Evolutionary conservation across 768 basidiomycete genomes (phyloP).

Genomic region (Zangia roseola): DNA sequence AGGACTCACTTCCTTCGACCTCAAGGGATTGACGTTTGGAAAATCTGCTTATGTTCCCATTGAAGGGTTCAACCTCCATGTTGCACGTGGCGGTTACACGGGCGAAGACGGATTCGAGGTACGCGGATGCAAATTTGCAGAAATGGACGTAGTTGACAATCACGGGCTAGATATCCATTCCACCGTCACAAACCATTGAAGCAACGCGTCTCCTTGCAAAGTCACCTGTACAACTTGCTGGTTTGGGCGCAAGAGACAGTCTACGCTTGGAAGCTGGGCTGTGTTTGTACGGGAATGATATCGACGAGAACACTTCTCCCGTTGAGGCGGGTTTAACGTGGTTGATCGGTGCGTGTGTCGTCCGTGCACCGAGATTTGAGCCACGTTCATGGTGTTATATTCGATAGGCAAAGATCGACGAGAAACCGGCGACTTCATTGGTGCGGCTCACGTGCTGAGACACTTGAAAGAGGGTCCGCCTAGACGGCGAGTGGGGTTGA

Average conservation of each 20-base stretch:
- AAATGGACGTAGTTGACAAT: conserved; percentile 10
- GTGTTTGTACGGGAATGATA: conserved; percentile 94
- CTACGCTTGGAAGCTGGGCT: conserved; percentile 95
- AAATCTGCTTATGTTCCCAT: conserved; percentile 79
- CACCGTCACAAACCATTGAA: conserved; percentile 69
- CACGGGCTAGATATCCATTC: conserved; percentile 74
- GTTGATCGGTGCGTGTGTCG: conserved; percentile 74
- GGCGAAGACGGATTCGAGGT: conserved; percentile 99
- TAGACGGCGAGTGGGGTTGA: conserved; percentile 75
- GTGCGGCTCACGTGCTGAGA: conserved; percentile 65
- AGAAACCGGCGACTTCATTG: conserved; percentile 72
- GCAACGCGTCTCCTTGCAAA: conserved; percentile 64
- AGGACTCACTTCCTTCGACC: conserved; percentile 68
- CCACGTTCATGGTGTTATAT: background rate
- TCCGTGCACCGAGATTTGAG: background rate
- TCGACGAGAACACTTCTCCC: conserved; percentile 83
- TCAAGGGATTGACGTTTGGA: conserved; percentile 78
- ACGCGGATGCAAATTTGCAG: too few species aligned
- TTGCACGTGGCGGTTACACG: conserved; percentile 94
- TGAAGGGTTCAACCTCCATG: conserved; percentile 61
- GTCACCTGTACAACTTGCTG: conserved; percentile 74
- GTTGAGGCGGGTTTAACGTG: conserved; percentile 91
- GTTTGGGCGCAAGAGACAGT: conserved; percentile 90
- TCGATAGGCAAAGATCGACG: conserved; percentile 76
- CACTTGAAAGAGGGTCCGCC: conserved; percentile 81